Percentiles rank a stretch among this genome's conserved stretches.
Evolutionary conservation across 2,329 filamentous ascomycete species (phyloP).

Genomic region (Alternaria novae-zelandiae): DNA sequence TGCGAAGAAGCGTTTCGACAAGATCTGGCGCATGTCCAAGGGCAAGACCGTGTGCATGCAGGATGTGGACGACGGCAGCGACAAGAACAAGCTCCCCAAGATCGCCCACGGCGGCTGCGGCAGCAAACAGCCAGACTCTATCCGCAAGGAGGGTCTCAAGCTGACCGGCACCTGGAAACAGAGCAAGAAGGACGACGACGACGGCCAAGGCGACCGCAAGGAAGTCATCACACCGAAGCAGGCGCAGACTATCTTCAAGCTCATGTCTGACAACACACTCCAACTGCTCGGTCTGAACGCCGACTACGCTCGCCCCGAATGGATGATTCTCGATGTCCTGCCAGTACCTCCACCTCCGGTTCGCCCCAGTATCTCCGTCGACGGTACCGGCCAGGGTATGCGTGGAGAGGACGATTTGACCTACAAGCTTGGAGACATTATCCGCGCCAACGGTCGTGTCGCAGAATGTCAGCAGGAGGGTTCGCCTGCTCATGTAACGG

Average conservation of each 20-base stretch:
- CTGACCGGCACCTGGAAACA: slow-evolving; percentile 78
- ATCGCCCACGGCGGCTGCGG: slow-evolving; percentile 85
- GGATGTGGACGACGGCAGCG: slow-evolving; percentile 65
- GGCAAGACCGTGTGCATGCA: slow-evolving; percentile 84
- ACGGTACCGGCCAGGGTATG: slow-evolving; percentile 88
- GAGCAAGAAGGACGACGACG: slow-evolving; percentile 72
- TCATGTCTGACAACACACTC: slow-evolving; percentile 82
- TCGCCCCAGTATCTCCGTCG: slow-evolving; percentile 94
- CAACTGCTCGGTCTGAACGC: slow-evolving; percentile 88
- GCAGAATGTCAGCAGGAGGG: slow-evolving; percentile 89
- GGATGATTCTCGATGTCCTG: slow-evolving; percentile 96
- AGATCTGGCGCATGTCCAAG: slow-evolving; percentile 91
- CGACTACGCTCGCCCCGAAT: slow-evolving; percentile 94
- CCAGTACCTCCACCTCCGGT: slow-evolving; percentile 96
- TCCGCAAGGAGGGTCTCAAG: slow-evolving; percentile 85
- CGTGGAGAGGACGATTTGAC: slow-evolving; percentile 98
- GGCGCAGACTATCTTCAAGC: slow-evolving; percentile 84
- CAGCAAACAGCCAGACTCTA: slow-evolving; percentile 79
- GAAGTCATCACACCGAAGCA: slow-evolving; percentile 81
- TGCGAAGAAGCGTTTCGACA: slow-evolving; percentile 91
- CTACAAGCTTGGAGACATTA: slow-evolving; percentile 98
- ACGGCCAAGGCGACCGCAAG: slow-evolving; percentile 76
- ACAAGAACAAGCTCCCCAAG: slow-evolving; percentile 57
- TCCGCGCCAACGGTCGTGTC: slow-evolving; percentile 95
- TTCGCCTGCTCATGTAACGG: slow-evolving; percentile 86